Base-by-base conservation (phyloP, 163 green algal genomes). In the Scenedesmus sp. region DNA sequence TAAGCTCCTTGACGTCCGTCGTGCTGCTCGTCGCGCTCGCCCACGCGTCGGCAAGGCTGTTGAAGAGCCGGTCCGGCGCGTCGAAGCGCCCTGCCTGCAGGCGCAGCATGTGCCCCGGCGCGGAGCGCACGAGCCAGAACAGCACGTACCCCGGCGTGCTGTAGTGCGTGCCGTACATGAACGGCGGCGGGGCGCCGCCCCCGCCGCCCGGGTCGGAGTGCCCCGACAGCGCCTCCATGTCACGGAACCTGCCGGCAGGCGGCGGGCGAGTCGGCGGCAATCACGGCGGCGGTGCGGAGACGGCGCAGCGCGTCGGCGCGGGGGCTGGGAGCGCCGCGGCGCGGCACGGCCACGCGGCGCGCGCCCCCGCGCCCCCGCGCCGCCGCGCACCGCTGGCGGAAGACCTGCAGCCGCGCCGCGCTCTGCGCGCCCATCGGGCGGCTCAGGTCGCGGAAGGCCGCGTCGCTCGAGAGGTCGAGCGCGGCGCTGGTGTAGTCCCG, bases 161-260 rank as follows among this genome's bases (percentile, higher is more conserved):
- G 87, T 96, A 97, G 87, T 99, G 96, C 0, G 92, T 95, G 64
- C 96, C 97, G 78, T 98, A 99, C 85, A 99, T 88, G 83, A 99
- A 99, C 54, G 93, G 88, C 77, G 89, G 86, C 33, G 39, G 48
- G 63, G 56, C 72, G 53, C 60, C 36, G n/a, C n/a, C n/a, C n/a
- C n/a, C n/a, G 28, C 63, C 75, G 26, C 31, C 64, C 20, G 39
- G 24, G 28, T 69, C 62, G 42, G 54, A 34, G 18, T 81, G 48
- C 28, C 65, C 48, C 18, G 51, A 33, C 39, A 81, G 47, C 34
- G 31, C 36, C 26, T 57, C 74, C 74, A 81, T 74, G 33, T 81
- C 74, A 29, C 51, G 62, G 65, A 58, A 81, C 45, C 74, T 73
- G 62, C 6, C n/a, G 24, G 2, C 39, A 47, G 39, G 39, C 39